These are phyloP conservation scores for Blumeriella jaapii DNA, from an alignment of 2,329 filamentous ascomycete species.

Conservation along the genomic window DNA sequence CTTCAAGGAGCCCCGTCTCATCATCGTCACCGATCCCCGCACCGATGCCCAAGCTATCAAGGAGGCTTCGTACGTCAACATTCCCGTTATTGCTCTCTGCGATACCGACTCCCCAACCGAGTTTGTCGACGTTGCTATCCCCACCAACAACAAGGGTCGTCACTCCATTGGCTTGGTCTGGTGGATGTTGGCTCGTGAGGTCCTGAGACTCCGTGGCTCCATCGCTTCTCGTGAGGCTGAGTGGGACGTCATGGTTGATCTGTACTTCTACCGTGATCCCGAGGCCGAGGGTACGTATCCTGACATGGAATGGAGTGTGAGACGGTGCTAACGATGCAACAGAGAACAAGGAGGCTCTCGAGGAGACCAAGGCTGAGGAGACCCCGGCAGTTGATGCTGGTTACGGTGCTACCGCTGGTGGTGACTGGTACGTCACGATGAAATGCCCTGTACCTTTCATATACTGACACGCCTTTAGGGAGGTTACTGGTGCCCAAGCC, in stretches of 20 bases:
- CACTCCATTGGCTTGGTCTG: conserved; percentile 97
- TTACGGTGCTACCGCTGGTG: conserved; percentile 45
- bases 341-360: conserved; percentile 86
- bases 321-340: not conserved
- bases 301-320: not conserved
- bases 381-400: conserved; percentile 64
- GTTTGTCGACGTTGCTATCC: conserved; percentile 99
- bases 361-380: conserved; percentile 63
- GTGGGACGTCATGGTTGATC: conserved; percentile 99
- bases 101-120: conserved; percentile 99
- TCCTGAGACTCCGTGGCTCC: conserved; percentile 95
- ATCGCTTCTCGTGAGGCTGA: conserved; percentile 91
- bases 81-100: conserved; percentile 97
- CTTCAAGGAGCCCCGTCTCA: conserved; percentile 99
- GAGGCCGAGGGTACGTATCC: conserved; percentile 74
- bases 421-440: conserved; percentile 65
- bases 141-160: conserved; percentile 99
- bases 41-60: conserved; percentile 99
- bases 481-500: conserved; percentile 50
- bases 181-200: conserved; percentile 99
- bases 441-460: conserved; percentile 48
- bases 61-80: conserved; percentile 99
- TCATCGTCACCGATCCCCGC: conserved; percentile 98
- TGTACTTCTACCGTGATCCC: conserved; percentile 99
- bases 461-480: conserved; percentile 46